Base-by-base conservation (phyloP, 106 monocot genomes). In the Allium cepa region DNA sequence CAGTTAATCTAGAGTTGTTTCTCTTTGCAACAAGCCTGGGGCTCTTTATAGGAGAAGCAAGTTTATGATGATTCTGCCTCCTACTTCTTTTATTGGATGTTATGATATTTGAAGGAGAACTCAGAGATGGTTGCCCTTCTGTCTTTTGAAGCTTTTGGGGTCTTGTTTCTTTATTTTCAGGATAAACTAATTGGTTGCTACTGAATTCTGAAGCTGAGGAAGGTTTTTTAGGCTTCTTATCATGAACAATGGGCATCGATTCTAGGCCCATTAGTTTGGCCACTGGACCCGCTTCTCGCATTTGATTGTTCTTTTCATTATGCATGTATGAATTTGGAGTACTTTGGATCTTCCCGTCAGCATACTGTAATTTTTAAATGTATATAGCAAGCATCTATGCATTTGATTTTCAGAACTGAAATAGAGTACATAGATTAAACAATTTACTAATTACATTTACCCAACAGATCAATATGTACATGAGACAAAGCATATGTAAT, bases 241-340 rank as follows among this genome's bases (percentile, higher is more conserved):
- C 64, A 6, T 64, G 26, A 14, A 66, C 68, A 59, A 75, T 70
- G 4, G 97, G 97, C 78, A 89, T 83, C 11, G 90, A 84, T 46
- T 99, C 92, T 18, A 99, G 80, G 13, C 97, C 97, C 97, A 99
- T 99, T 45, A 99, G 84, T 45, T 92, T 77, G 17, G 97, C 92
- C 36, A 99, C 87, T 17, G 90, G 69, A 1, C 87, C 71, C 9
- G 97, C 86, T 4, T 81, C 48, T 49, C 62, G 27, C 77, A 71
- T 86, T 53, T 71, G 59, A 55, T 63, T 64, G 17, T 63, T 59
- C 9, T 26, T 7, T 18, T 4, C 49, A 26, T 26, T 55, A 10
- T 52, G 46, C 67, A 78, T 79, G 66, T 81, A 77, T 22, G 26
- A 57, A n/a, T 8, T 46, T 26, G 78, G 83, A 46, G 79, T 81